Base-by-base conservation (phyloP, 257 asterid species). In the Lycium barbarum region DNA sequence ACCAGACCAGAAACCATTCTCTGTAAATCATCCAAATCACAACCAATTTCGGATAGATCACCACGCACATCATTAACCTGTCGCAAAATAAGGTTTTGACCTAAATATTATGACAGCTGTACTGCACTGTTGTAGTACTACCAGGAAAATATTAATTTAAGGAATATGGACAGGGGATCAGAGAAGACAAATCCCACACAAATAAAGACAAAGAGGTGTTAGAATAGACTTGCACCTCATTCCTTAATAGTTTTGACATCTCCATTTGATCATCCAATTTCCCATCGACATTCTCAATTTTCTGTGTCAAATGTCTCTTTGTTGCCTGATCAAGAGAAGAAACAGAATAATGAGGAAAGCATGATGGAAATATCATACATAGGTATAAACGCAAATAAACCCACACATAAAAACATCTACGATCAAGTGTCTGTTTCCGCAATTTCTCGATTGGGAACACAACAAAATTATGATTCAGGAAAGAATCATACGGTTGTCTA, bases 241-340 rank as follows among this genome's bases (percentile, higher is more conserved):
- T 88, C 88, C 92, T 89, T 82, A 96, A 91, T 87, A 91, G 85
- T 86, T 93, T 94, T 76, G 98, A 93, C 13, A 94, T 79, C 85
- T 93, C 98, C 83, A 93, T 88, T 93, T 96, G 99, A 59, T 93
- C 97, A 87, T 96, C 98, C 47, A 94, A 89, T 88, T 94, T 96
- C 86, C 93, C 97, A 61, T 96, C 98, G 92, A 96, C 88, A 86
- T 93, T 94, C 91, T 93, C 97, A 83, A 94, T 96, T 88, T 98
- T 89, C 87, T 96, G 99, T 5, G 98, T 94, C 88, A 96, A 90
- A 90, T 96, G 98, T 88, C 88, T 91, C 89, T 94, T 96, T 62
- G 99, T 86, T 26, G 97, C 95, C 98, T 94, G 89, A 68, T 35
- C 61, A 83, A 70, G 78, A 63, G 61, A 54, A 70, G 79, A 70